A percentile compares a stretch with the other conserved stretches of the same genome.
Evolutionary conservation across 805 yeast genomes (phyloP).

Genomic region (Spathaspora gorwiae): DNA sequence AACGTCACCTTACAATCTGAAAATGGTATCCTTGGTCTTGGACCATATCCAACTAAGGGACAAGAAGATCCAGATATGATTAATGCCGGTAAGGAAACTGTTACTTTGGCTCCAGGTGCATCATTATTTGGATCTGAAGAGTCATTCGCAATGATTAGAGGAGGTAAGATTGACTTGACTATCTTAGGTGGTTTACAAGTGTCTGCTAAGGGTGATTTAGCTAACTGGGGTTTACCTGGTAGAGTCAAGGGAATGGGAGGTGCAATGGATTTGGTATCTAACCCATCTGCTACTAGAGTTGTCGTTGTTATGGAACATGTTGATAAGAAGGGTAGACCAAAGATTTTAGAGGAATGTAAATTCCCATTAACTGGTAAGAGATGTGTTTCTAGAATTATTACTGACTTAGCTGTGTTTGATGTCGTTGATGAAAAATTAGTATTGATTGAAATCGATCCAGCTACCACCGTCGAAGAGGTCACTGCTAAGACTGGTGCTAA

Average conservation of each 20-base stretch:
- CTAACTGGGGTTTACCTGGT: conserved; percentile 52
- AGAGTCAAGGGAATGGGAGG: conserved; percentile 52
- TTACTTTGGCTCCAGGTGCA: conserved; percentile 43
- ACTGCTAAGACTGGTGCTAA: conserved; percentile 36
- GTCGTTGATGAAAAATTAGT: conserved; percentile 34
- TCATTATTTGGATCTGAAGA: conserved; percentile 47
- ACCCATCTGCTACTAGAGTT: conserved; percentile 41
- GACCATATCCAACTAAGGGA: conserved; percentile 41
- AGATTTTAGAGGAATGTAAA: conserved; percentile 39
- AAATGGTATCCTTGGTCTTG: conserved; percentile 47
- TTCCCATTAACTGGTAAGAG: conserved; percentile 46
- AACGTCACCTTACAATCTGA: conserved; percentile 44
- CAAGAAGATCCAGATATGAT: conserved; percentile 45
- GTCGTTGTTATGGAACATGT: conserved; percentile 46
- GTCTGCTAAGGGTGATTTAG: conserved; percentile 44
- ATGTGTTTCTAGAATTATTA: conserved; percentile 44
- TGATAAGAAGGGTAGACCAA: conserved; percentile 44
- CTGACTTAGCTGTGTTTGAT: conserved; percentile 47
- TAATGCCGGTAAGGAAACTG: conserved; percentile 51
- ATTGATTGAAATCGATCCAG: conserved; percentile 39
- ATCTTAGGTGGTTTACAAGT: conserved; percentile 50
- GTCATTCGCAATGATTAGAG: conserved; percentile 47
- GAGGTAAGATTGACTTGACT: conserved; percentile 42
- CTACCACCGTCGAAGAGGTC: conserved; percentile 36
- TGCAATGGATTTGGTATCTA: conserved; percentile 50